Percentiles rank a stretch among this genome's conserved stretches.
phyloP scores from a whole-genome alignment of 1,284 basidiomycete genomes.

The Amylostereum areolatum region DNA sequence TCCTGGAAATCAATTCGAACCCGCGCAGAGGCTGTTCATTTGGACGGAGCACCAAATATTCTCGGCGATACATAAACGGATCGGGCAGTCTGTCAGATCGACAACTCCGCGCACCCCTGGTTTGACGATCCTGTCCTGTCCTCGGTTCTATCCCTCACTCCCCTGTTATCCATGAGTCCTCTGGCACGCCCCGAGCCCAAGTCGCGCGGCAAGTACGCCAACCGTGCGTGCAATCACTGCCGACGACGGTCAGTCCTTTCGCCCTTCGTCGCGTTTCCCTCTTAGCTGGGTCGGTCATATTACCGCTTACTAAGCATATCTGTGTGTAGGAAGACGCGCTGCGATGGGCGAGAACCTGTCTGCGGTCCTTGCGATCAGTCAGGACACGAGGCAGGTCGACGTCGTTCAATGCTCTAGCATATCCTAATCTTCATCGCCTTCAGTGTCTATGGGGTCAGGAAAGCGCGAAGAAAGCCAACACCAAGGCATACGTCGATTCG shows the following conservation, averaged over 20 bases:
- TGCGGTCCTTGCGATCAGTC: conserved; percentile 38
- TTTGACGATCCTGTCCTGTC: not conserved
- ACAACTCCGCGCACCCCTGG: too few relatives aligned
- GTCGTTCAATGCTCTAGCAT: not conserved
- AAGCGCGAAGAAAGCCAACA: conserved; percentile 40
- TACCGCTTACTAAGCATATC: too few relatives aligned
- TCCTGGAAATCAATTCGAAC: too few relatives aligned
- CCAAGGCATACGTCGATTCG: conserved; percentile 49
- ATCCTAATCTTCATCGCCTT: not conserved
- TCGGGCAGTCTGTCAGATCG: too few relatives aligned
- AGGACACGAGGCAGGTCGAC: conserved; percentile 37
- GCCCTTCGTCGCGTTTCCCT: not conserved
- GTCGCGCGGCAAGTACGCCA: conserved; percentile 32
- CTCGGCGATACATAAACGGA: too few relatives aligned
- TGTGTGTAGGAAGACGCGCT: conserved; percentile 42
- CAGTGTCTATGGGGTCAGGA: conserved; percentile 54
- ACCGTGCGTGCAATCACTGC: conserved; percentile 48
- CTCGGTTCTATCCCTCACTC: not conserved
- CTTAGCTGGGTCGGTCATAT: not conserved
- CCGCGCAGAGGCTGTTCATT: too few relatives aligned
- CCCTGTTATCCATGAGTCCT: not conserved
- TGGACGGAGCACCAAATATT: too few relatives aligned
- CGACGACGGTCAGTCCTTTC: conserved; percentile 33
- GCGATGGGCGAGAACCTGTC: conserved; percentile 43
- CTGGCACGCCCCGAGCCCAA: not conserved